Percentiles rank a stretch among this genome's conserved stretches.
Evolutionary conservation across 2,329 filamentous ascomycete genomes (phyloP).

Genomic region (Penicillium sp.): DNA sequence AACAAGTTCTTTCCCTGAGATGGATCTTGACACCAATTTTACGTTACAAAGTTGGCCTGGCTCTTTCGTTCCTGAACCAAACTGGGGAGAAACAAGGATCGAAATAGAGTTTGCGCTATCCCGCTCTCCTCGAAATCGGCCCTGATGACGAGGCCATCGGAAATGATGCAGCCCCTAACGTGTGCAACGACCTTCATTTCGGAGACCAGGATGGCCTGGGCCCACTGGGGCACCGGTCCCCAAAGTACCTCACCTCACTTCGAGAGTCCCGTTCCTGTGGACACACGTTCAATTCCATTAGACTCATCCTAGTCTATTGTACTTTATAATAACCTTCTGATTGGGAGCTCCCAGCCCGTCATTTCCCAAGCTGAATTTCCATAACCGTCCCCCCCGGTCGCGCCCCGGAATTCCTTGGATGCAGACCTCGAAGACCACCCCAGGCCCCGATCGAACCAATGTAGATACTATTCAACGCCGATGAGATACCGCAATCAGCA

Average conservation of each 20-base stretch:
- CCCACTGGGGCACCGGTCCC: neutral
- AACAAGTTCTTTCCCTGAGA: neutral
- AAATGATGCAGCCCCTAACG: neutral
- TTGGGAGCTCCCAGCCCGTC: neutral
- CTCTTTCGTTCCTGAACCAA: too few species aligned
- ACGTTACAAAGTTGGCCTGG: neutral
- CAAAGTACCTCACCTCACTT: neutral
- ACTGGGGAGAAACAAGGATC: neutral
- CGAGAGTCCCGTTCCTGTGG: neutral
- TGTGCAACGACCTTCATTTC: neutral
- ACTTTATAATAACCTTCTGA: neutral
- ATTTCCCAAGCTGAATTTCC: neutral
- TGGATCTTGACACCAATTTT: neutral
- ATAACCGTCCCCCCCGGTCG: neutral
- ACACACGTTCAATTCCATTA: neutral
- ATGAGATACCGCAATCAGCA: neutral
- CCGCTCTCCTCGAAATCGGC: neutral
- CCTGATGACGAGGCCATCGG: neutral
- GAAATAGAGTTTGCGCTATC: neutral
- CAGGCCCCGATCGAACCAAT: neutral
- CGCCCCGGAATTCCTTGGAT: neutral
- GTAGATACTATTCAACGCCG: neutral
- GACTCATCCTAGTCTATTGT: neutral
- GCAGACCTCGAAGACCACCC: neutral
- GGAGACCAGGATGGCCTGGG: too few species aligned